These are phyloP conservation scores for Geoglossum cookeanum DNA, from an alignment of 2,329 filamentous ascomycete species.

Conservation along the genomic window DNA sequence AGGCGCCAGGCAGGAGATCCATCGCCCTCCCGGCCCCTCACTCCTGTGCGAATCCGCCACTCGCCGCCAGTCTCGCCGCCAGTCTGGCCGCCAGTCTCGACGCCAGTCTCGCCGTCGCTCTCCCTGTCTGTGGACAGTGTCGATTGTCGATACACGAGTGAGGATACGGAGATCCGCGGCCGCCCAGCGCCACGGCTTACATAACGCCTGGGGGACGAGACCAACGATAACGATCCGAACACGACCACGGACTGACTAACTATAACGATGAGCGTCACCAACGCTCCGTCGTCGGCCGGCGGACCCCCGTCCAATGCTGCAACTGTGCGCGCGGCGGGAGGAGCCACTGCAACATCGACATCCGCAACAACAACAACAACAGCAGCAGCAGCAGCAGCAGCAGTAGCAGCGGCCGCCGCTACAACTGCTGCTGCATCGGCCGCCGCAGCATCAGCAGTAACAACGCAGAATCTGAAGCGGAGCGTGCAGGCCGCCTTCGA, in stretches of 20 bases:
- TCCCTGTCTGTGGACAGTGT: too few relatives aligned
- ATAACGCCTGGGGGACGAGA: background rate
- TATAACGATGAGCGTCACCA: slow-evolving; percentile 23
- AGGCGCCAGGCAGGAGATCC: too few relatives aligned
- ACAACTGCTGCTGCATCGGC: too few relatives aligned
- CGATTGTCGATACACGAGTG: too few relatives aligned
- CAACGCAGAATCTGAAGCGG: slow-evolving; percentile 21
- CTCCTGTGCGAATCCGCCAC: background rate
- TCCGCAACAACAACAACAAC: slow-evolving; percentile 11
- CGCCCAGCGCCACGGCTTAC: background rate
- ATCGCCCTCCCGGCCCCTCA: background rate
- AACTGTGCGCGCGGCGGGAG: background rate
- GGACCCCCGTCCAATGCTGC: slow-evolving; percentile 9
- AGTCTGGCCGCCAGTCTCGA: background rate
- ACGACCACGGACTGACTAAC: background rate
- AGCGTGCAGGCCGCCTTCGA: slow-evolving; percentile 25
- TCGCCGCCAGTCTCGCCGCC: background rate
- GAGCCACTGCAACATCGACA: slow-evolving; percentile 6
- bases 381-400: slow-evolving; percentile 1
- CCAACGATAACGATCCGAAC: background rate
- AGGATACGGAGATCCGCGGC: too few relatives aligned
- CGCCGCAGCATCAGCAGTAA: too few relatives aligned
- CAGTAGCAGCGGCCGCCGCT: slow-evolving; percentile 3
- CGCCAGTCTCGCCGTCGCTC: background rate
- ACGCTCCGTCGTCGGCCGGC: slow-evolving; percentile 20